Base-by-base conservation (phyloP, 108 stramenopile species). In the Cylindrotheca closterium region DNA sequence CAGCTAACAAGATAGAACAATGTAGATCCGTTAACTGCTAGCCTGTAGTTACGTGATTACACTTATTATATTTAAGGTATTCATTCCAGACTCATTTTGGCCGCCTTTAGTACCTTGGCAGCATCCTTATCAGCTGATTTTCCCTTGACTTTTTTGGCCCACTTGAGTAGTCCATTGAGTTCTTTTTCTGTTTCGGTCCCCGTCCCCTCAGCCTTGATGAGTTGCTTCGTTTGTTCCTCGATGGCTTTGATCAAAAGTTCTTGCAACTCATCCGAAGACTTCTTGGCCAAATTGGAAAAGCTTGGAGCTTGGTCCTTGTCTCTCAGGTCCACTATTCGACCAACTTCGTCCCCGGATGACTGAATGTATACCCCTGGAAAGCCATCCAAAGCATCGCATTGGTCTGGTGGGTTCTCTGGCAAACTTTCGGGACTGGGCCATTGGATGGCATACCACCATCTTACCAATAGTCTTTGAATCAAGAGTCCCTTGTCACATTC, bases 391-490 rank as follows among this genome's bases (percentile, higher is more conserved):
- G 89, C 79, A 68, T 95, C 96, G 62, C 89, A 96, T 33, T 79
- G 54, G 34, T 66, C 50, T 0, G 95, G 95, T 26, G 87, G 79
- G 19, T 79, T 45, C 25, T 60, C 54, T n/a, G 81, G 78, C 7
- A 88, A 54, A 30, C 64, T 47, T 48, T 58, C 56, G 17, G 74
- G 78, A 73, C 75, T 77, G 18, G 93, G 96, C 96, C 96, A 96
- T 52, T 81, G 51, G 49, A 95, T 88, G 28, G 94, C 92, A 65
- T 98, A 96, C 97, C 97, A 98, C 97, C 97, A 98, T 51, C 97
- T 87, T 58, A 78, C 79, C 23, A 98, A 73, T 18, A 98, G 71
- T 58, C 80, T 70, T 70, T 95, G 93, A 55, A 96, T 83, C 57
- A 98, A 70, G 60, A 83, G 72, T 15, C 97, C 97, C 77, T 98